Conservation (phyloP, 371 early-diverging fungal species). For the Synchytrium microbalum region DNA sequence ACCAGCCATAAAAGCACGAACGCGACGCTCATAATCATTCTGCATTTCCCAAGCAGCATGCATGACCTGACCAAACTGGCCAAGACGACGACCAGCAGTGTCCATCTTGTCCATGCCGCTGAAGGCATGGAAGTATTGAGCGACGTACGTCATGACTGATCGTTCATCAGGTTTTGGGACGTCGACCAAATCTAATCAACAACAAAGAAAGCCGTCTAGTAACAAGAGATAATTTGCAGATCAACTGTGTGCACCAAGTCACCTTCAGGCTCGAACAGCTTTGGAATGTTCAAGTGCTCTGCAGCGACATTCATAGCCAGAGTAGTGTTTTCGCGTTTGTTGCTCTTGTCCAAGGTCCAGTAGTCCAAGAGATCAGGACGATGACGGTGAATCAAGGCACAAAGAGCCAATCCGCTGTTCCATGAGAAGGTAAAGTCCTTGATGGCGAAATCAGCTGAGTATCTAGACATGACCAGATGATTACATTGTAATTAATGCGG, state of each 20-base stretch:
- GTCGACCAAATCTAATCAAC: conserved; percentile 90
- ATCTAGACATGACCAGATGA: too few relatives aligned
- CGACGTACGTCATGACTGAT: conserved; percentile 97
- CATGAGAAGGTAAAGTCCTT: conserved; percentile 31
- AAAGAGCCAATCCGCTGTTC: conserved; percentile 21
- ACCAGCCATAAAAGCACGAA: conserved; percentile 22
- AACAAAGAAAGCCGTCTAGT: too few relatives aligned
- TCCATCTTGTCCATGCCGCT: conserved; percentile 79
- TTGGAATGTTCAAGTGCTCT: conserved; percentile 77
- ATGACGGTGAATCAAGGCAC: conserved; percentile 94
- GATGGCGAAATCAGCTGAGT: conserved; percentile 27
- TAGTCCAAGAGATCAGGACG: conserved; percentile 93
- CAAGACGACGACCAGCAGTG: conserved; percentile 83
- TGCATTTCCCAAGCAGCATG: conserved; percentile 81
- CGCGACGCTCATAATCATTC: conserved; percentile 82
- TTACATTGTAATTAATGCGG: conserved; percentile 29
- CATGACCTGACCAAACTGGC: conserved; percentile 83
- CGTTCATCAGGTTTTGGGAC: conserved; percentile 93
- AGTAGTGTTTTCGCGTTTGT: conserved; percentile 79
- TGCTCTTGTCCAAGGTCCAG: conserved; percentile 67
- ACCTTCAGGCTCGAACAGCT: conserved; percentile 23
- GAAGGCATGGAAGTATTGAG: conserved; percentile 97
- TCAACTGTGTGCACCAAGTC: background rate
- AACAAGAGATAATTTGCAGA: conserved; percentile 63
- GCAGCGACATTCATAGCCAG: conserved; percentile 94